Evolutionary conservation across 164 flowering plant species (phyloP).

Genomic region (Chimonanthus salicifolius): DNA sequence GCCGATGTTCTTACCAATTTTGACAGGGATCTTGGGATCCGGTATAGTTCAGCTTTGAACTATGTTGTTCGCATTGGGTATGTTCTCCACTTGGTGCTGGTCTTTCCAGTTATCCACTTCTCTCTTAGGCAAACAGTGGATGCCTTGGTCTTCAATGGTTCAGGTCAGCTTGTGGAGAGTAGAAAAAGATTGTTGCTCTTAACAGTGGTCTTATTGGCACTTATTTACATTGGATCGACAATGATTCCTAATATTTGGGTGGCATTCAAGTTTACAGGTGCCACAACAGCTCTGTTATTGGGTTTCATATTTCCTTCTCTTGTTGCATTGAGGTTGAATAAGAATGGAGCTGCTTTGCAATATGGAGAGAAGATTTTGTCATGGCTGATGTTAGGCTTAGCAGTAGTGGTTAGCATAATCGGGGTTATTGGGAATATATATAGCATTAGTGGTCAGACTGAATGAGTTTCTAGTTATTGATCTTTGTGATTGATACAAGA

Average conservation of each 20-base stretch:
- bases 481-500: background rate
- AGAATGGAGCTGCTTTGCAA: constrained; percentile 37
- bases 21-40: constrained; percentile 81
- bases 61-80: constrained; percentile 84
- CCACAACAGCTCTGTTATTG: constrained; percentile 86
- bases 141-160: constrained; percentile 55
- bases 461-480: constrained; percentile 19
- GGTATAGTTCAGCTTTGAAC: constrained; percentile 61
- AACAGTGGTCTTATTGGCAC: constrained; percentile 51
- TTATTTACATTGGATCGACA: constrained; percentile 72
- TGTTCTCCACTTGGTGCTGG: constrained; percentile 79
- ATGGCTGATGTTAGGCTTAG: constrained; percentile 69
- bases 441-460: constrained; percentile 38
- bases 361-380: constrained; percentile 42
- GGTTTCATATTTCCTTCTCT: constrained; percentile 92
- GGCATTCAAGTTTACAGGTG: constrained; percentile 97
- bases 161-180: constrained; percentile 65
- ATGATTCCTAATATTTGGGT: constrained; percentile 96
- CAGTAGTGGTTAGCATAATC: constrained; percentile 57
- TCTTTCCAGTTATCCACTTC: constrained; percentile 94
- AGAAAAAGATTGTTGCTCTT: constrained; percentile 65
- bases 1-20: constrained; percentile 86
- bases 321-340: constrained; percentile 56
- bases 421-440: constrained; percentile 81
- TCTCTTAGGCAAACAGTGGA: constrained; percentile 88